These are phyloP conservation scores for Abelmoschus esculentus DNA, from an alignment of 345 rosid species.

Conservation along the genomic window DNA sequence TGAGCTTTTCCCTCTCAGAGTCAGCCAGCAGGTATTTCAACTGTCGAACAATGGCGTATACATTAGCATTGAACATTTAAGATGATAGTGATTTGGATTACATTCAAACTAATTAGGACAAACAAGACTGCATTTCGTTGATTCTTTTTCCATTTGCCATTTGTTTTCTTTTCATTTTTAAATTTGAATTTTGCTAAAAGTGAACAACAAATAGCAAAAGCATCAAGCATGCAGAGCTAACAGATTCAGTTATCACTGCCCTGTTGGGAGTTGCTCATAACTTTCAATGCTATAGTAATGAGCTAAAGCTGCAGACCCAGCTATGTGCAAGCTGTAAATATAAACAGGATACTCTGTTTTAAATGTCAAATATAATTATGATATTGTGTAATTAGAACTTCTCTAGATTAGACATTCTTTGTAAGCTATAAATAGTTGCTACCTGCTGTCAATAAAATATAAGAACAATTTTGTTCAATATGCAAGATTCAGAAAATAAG, in stretches of 20 bases:
- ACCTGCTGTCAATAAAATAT: no score
- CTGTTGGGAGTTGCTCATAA: not conserved
- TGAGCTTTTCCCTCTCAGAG: constrained; percentile 64
- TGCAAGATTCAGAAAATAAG: constrained; percentile 1
- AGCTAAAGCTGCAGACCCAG: not conserved
- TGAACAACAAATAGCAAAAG: no score
- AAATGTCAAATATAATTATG: no score
- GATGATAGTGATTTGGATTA: not conserved
- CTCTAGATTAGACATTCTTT: no score
- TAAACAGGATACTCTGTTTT: no score
- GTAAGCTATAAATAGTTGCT: no score
- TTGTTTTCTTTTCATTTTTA: not conserved
- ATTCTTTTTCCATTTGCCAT: not conserved
- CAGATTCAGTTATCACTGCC: not conserved
- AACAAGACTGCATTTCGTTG: not conserved
- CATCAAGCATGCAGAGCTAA: not conserved
- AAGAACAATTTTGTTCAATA: no score
- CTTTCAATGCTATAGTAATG: not conserved
- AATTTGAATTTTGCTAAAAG: not conserved
- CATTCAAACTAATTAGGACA: not conserved
- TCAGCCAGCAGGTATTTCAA: constrained; percentile 57
- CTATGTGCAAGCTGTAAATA: no score
- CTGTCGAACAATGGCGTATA: constrained; percentile 24
- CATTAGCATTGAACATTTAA: not conserved
- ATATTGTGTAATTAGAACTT: no score